Conservation (phyloP, 495 filamentous ascomycete genomes). For the Pyrenula aspistea region DNA sequence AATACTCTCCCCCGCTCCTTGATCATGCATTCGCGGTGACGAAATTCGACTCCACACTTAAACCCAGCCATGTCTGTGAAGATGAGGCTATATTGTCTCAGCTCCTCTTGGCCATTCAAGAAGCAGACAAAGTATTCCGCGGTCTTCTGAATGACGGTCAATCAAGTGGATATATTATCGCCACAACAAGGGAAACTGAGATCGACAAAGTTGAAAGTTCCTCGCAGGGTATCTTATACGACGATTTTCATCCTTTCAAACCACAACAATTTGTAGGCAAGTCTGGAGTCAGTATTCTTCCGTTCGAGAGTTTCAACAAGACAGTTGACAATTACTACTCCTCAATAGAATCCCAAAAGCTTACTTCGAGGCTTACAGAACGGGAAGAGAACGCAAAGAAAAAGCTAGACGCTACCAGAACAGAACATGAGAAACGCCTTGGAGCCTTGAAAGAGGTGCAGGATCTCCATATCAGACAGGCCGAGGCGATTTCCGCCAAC, state of each 20-base stretch:
- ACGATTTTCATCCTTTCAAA: slow-evolving; percentile 91
- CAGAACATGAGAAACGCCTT: slow-evolving; percentile 73
- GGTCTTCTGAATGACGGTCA: slow-evolving; percentile 39
- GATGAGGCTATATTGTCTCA: slow-evolving; percentile 50
- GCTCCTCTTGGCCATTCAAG: slow-evolving; percentile 50
- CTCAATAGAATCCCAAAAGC: slow-evolving; percentile 84
- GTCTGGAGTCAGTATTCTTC: slow-evolving; percentile 48
- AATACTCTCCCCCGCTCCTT: slow-evolving; percentile 74
- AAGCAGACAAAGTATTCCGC: slow-evolving; percentile 52
- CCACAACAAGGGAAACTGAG: slow-evolving; percentile 52
- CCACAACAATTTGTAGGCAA: slow-evolving; percentile 71
- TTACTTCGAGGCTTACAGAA: slow-evolving; percentile 72
- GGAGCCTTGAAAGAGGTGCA: slow-evolving; percentile 71
- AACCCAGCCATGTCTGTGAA: slow-evolving; percentile 54
- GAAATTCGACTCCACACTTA: slow-evolving; percentile 51
- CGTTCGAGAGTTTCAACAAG: slow-evolving; percentile 76
- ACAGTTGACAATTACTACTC: slow-evolving; percentile 96
- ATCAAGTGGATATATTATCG: slow-evolving; percentile 78
- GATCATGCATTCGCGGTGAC: slow-evolving; percentile 70
- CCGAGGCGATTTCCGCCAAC: slow-evolving; percentile 80
- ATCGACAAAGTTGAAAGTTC: slow-evolving; percentile 2
- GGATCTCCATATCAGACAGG: slow-evolving; percentile 75
- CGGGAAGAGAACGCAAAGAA: slow-evolving; percentile 67
- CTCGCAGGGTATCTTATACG: slow-evolving; percentile 53
- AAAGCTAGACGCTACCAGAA: slow-evolving; percentile 68